Percentiles rank a stretch among this genome's conserved stretches.
phyloP scores from a whole-genome alignment of 805 yeast genomes.

The Starmerella vaccinii region DNA sequence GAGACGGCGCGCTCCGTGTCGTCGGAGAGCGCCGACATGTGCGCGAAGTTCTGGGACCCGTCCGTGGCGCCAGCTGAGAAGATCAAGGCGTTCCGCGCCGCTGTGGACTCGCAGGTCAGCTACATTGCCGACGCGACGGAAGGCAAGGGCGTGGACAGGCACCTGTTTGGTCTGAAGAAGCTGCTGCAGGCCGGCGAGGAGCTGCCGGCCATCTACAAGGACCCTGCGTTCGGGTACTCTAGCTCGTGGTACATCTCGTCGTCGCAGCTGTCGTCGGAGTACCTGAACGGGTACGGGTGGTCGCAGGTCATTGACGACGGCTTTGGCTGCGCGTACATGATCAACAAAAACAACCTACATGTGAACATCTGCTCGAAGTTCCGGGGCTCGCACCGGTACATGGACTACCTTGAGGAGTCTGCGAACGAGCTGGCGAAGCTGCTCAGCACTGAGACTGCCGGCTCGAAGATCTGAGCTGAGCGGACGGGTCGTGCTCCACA shows the following conservation, averaged over 20 bases:
- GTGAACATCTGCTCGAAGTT: slow-evolving; percentile 72
- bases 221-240: slow-evolving; percentile 67
- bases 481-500: not conserved
- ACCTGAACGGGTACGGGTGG: slow-evolving; percentile 90
- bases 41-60: slow-evolving; percentile 59
- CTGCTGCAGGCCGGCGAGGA: slow-evolving; percentile 49
- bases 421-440: slow-evolving; percentile 72
- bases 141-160: slow-evolving; percentile 90
- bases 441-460: slow-evolving; percentile 34
- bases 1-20: slow-evolving; percentile 87
- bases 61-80: slow-evolving; percentile 44
- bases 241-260: slow-evolving; percentile 79
- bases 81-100: slow-evolving; percentile 56
- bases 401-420: slow-evolving; percentile 59
- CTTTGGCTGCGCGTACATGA: slow-evolving; percentile 86
- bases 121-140: slow-evolving; percentile 69
- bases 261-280: slow-evolving; percentile 77
- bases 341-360: slow-evolving; percentile 74
- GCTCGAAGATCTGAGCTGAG: slow-evolving; percentile 31
- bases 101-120: slow-evolving; percentile 61
- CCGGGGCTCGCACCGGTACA: slow-evolving; percentile 41
- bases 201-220: slow-evolving; percentile 56
- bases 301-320: slow-evolving; percentile 92
- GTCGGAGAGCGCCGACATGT: slow-evolving; percentile 56
- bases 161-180: slow-evolving; percentile 76